Base-by-base conservation (phyloP, 192 early-diverging fungal genomes). In the Dissophora ornata region DNA sequence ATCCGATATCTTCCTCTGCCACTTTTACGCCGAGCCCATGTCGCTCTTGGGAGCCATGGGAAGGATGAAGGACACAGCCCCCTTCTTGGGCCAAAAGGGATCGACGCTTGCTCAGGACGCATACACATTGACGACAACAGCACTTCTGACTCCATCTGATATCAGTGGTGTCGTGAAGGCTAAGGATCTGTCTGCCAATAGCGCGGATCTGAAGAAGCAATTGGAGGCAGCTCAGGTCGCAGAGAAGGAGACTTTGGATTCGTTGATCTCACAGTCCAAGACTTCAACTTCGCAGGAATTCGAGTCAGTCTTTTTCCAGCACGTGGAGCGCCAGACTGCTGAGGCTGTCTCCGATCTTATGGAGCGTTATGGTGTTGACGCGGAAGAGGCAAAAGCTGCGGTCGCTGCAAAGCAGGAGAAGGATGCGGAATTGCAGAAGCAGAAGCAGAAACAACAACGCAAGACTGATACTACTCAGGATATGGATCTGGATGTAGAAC, bases 11-110 rank as follows among this genome's bases (percentile, higher is more conserved):
- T 80, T 70, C 22, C 47, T 86, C 2, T 82, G 81, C 40, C 79
- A 66, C 28, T 86, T 77, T 59, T 83, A 84, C 26, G 68, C 66
- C 22, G 65, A 81, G 12, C 82, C 84, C 25, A 79, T 86, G 73
- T 86, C 84, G 12, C 61, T 86, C n/a, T 47, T 86, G 66, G 81
- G 80, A 3, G 84, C 84, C 8, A 82, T 86, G 80, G 75, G 75
- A 25, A 83, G 65, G 47, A 86, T 86, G 84, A 75, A 70, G 26
- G 40, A 61, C 2, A 82, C 82, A 24, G 78, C 69, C 6, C 67
- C 73, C 0, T 77, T 77, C 38, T 42, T 75, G 18, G 71, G 71
- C 0, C 57, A 66, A 19, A 24, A 48, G 10, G 63, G 63, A 60
- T 25, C 56, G 3, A 42, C 59, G 22, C 47, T 68, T n/a, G 57